Base-by-base conservation (phyloP, 306 rosid species). In the Ochetophila trinervis region DNA sequence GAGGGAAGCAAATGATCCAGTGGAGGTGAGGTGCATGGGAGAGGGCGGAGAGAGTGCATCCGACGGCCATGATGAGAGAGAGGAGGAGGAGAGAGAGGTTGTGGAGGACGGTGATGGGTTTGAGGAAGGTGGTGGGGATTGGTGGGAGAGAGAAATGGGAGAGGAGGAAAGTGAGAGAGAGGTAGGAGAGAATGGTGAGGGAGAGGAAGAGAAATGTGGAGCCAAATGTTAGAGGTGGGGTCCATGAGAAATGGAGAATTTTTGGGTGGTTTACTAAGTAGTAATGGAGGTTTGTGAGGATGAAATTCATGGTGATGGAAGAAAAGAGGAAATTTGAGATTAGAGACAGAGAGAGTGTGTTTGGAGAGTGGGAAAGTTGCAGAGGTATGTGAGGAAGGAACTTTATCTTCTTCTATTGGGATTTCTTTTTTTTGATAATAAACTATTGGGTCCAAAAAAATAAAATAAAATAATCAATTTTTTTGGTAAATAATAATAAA, bases 31-130 rank as follows among this genome's bases (percentile, higher is more conserved):
- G 82, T 0, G 67, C 60, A 65, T 76, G 91, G 62, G 78, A 40
- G 65, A 76, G 35, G 62, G 80, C 36, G 73, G 86, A 52, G 65
- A 88, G 84, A 75, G 74, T 2, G 72, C 82, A 77, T 18, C 85
- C 96, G 4, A 79, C 32, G 77, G 83, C 75, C 91, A 91, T 91
- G 30, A 23, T 42, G 61, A 78, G 62, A 68, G 97, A 91, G 79
- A 88, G 90, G 73, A 76, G 35, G 53, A 80, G 72, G 70, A 91
- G 97, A 72, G 11, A 2, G 23, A 86, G 81, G 76, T 78, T 88
- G 78, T 91, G 97, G 73, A 88, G 32, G 58, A 77, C 75, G 0
- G 87, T 60, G 68, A 88, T 53, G 22, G 89, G 77, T 23, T 76
- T 79, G 60, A 91, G 87, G 71, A 84, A 6, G 16, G 4, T 36